Evolutionary conservation across 129 eudicot species (phyloP), one percentile per base, ranked within the genome.

Genomic region (Chrysanthemum seticuspe): DNA sequence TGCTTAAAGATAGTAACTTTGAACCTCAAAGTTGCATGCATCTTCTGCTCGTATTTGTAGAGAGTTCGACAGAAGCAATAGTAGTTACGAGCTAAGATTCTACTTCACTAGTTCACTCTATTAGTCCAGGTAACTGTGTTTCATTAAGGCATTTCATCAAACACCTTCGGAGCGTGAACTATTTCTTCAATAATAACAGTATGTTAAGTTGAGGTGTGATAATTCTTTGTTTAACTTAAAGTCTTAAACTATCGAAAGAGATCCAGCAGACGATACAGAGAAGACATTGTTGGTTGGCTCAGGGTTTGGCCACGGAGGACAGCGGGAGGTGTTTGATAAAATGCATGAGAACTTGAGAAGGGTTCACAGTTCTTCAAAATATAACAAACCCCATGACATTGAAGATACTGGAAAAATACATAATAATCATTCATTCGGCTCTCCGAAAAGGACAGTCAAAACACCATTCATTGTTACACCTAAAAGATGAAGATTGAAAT

Each of bases 91-190:
- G 31, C 58, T 36, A 70, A 56, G 16, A 54, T 44, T 62, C 13
- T 70, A 48, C 50, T 71, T 40, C 8, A n/a, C n/a, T n/a, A n/a
- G n/a, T n/a, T n/a, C n/a, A n/a, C n/a, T n/a, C n/a, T n/a, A n/a
- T n/a, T n/a, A 40, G 81, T 71, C 76, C 60, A 66, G 59, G 70
- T 58, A 34, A 75, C 19, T 1, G 29, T 53, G 18, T 76, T 76
- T 56, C 78, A 57, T 65, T 73, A 44, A 55, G 57, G 59, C 75
- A 84, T 80, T 73, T 80, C 78, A 80, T 77, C 77, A 52, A 80
- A 69, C 70, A 50, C 19, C 40, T 16, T 69, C 2, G 3, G 21
- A 23, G 45, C 64, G 36, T 18, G 12, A 14, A 16, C 50, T 15
- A 25, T 23, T 61, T 48, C 10, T 23, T 23, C 49, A 34, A 31